Base-by-base conservation (phyloP, 2,329 filamentous ascomycete species). In the Fusarium nelsonii region DNA sequence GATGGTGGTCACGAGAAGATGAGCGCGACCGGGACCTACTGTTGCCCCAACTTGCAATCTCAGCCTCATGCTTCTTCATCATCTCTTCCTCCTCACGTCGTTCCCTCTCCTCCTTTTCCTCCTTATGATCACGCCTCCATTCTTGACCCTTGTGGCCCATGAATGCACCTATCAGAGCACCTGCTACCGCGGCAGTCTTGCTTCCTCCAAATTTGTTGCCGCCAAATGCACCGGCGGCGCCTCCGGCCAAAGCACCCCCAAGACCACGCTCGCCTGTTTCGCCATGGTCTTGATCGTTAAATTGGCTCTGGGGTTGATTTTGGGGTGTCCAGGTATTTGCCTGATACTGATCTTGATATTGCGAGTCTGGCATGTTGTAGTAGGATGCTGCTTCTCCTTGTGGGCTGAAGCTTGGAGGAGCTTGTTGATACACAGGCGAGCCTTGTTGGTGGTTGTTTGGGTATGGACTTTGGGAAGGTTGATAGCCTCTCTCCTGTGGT, bases 161-260 rank as follows among this genome's bases (percentile, higher is more conserved):
- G 7, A 49, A 56, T 1, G 53, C 53, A 32, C 43, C 53, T 1
- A 50, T 14, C 8, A 56, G 53, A 33, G 33, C 53, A 49, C 53
- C 53, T 3, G 44, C 43, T 3, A 56, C 43, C 1, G 33, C 36
- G 4, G 53, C 43, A 1, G 53, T 49, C 8, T 56, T 56, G 11
- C 43, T 49, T 32, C 43, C 43, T 39, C 52, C 52, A 14, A 55
- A 32, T 4, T 56, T 56, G 18, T 50, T 56, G 6, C 53, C 43
- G 0, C 53, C 53, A 2, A 56, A 49, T 0, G 53, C 53, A 8
- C 53, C 53, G 6, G 53, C 53, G 4, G 53, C 26, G 33, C 53
- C 53, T 11, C 53, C 53, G 6, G 43, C 53, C 0, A 56, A 15
- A 9, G 53, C 53, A 9, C 53, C 53, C 8, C n/a, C 5, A 0